phyloP scores from a whole-genome alignment of 176 grass and related monocot species.

The Triticum timopheevii region DNA sequence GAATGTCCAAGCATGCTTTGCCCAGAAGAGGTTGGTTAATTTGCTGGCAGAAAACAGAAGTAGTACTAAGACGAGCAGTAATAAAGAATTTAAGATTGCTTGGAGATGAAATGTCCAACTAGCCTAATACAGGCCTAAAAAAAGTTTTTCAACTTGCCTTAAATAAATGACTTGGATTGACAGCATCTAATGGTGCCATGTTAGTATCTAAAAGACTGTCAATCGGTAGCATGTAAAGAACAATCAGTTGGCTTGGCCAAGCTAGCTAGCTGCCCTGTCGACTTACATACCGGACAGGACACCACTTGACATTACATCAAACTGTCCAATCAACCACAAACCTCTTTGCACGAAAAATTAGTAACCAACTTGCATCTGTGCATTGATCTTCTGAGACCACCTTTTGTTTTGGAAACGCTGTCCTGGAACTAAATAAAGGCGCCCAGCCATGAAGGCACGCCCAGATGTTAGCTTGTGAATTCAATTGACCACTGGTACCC shows the following conservation, averaged over 20 bases:
- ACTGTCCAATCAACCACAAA: neutral
- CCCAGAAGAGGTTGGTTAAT: too few relatives aligned
- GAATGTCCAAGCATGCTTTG: neutral
- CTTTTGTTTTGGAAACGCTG: neutral
- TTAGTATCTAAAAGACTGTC: neutral
- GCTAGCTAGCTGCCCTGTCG: neutral
- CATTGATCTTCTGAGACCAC: neutral
- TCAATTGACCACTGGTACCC: constrained; percentile 6
- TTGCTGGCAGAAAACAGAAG: neutral
- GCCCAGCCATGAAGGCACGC: neutral
- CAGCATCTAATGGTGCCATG: neutral
- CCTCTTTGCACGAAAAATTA: neutral
- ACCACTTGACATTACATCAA: constrained; percentile 1
- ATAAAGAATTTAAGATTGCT: constrained; percentile 19
- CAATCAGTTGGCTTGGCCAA: neutral
- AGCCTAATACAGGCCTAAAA: neutral
- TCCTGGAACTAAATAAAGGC: neutral
- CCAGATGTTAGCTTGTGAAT: neutral
- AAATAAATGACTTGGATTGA: neutral
- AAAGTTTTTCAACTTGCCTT: neutral
- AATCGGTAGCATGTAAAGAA: neutral
- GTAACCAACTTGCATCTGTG: neutral
- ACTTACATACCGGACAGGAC: neutral
- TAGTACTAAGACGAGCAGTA: neutral
- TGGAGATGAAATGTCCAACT: constrained; percentile 25